These are phyloP conservation scores for Dendrobium nobile DNA, from an alignment of 106 monocot genomes.

Conservation along the genomic window DNA sequence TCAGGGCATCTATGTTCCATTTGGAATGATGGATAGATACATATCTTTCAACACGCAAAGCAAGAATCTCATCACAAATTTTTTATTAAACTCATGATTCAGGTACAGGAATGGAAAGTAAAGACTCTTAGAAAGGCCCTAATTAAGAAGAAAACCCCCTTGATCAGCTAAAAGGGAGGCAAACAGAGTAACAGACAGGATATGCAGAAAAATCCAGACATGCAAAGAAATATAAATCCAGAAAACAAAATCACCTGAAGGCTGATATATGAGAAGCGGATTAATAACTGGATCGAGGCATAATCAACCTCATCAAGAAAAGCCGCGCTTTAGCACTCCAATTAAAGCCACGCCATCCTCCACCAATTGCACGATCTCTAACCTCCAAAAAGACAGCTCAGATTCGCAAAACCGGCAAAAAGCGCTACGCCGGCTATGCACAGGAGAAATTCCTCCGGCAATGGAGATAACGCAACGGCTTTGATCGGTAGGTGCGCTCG, in stretches of 20 bases:
- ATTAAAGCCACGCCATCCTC: not conserved
- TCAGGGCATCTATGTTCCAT: not conserved
- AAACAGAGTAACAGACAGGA: not conserved
- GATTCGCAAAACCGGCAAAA: too few relatives aligned
- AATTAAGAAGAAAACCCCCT: not conserved
- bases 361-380: too few relatives aligned
- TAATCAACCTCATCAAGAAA: not conserved
- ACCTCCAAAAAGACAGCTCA: too few relatives aligned
- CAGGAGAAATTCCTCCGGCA: not conserved
- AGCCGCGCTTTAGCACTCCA: not conserved
- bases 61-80: not conserved
- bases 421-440: too few relatives aligned
- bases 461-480: not conserved
- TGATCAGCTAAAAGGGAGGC: not conserved
- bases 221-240: not conserved
- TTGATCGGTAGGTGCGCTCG: too few relatives aligned
- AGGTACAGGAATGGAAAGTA: not conserved
- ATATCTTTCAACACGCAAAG: not conserved
- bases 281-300: too few relatives aligned
- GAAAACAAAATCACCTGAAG: not conserved
- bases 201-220: not conserved
- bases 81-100: not conserved
- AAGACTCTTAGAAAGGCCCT: not conserved
- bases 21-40: not conserved
- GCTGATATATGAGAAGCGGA: too few relatives aligned